A percentile compares a stretch with the other conserved stretches of the same genome.
These are phyloP conservation scores for Diaporthe aspalathi DNA, from an alignment of 2,329 filamentous ascomycete species.

Conservation along the genomic window DNA sequence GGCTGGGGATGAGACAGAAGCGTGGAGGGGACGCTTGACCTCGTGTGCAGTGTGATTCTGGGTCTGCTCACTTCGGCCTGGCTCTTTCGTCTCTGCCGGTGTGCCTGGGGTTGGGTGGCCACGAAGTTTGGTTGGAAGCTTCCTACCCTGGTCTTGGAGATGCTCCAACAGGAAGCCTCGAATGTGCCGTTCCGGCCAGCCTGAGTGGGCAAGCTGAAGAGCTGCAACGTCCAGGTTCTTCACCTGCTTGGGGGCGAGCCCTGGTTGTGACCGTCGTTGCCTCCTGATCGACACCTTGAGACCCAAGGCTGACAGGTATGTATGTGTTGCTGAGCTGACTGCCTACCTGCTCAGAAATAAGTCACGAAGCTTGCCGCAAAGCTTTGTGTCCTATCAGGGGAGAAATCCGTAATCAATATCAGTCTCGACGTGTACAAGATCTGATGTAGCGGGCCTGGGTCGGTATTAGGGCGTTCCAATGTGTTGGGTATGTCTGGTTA, in stretches of 20 bases:
- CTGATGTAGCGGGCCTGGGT: conserved; percentile 12
- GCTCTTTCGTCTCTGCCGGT: conserved; percentile 19
- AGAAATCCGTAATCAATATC: conserved; percentile 4
- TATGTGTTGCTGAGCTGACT: background rate
- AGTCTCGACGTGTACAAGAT: conserved; percentile 31
- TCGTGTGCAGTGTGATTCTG: background rate
- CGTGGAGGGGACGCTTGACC: background rate
- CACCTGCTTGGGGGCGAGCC: background rate
- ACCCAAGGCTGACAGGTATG: conserved; percentile 19
- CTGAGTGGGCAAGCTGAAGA: background rate
- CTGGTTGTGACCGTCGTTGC: background rate
- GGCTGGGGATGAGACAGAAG: background rate
- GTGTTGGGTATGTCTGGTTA: conserved; percentile 23
- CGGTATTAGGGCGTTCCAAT: conserved; percentile 17
- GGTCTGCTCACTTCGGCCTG: conserved; percentile 15
- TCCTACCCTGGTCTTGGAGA: conserved; percentile 23
- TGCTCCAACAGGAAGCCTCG: background rate
- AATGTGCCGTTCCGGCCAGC: conserved; percentile 4
- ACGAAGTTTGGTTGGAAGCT: conserved; percentile 21
- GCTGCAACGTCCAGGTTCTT: background rate
- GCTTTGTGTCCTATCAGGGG: background rate
- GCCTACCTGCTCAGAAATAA: background rate
- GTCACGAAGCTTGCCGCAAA: conserved; percentile 10
- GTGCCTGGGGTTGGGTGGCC: background rate
- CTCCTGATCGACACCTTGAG: background rate